These are phyloP conservation scores for Fusarium verrucosum DNA, from an alignment of 2,329 filamentous ascomycete species.

Conservation along the genomic window DNA sequence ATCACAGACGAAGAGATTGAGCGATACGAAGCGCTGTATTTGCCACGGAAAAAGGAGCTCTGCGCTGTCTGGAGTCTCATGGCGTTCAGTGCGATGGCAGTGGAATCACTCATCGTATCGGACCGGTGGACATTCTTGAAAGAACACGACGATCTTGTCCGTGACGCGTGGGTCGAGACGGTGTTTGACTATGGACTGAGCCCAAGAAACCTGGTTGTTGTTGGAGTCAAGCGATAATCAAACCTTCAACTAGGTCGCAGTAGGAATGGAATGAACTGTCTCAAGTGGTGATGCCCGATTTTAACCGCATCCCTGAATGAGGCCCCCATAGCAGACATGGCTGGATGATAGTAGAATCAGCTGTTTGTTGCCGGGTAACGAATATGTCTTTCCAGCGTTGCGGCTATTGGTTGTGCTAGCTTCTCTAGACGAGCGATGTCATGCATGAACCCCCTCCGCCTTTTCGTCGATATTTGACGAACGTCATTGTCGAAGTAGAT, in stretches of 20 bases:
- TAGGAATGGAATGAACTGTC: constrained; percentile 20
- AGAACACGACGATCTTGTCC: constrained; percentile 76
- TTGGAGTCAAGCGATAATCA: constrained; percentile 78
- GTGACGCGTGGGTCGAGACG: constrained; percentile 87
- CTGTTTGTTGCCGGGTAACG: constrained; percentile 1
- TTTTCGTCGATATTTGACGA: constrained; percentile 6
- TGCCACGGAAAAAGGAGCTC: constrained; percentile 77
- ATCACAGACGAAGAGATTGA: constrained; percentile 81
- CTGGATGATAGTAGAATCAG: constrained; percentile 9
- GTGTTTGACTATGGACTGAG: constrained; percentile 90
- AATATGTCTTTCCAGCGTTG: constrained; percentile 22
- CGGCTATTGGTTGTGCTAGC: constrained; percentile 32
- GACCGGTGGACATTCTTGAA: constrained; percentile 89
- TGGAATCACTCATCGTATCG: constrained; percentile 88
- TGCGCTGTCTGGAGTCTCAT: constrained; percentile 93
- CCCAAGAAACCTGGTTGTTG: constrained; percentile 90
- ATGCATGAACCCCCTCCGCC: constrained; percentile 43
- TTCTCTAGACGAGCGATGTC: constrained; percentile 36
- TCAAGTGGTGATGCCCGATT: constrained; percentile 7
- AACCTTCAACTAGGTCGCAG: constrained; percentile 24
- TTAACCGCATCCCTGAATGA: constrained; percentile 1
- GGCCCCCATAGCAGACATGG: neutral
- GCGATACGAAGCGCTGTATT: constrained; percentile 73
- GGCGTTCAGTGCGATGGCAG: constrained; percentile 90
- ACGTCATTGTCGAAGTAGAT: constrained; percentile 17